Conservation (phyloP, 164 flowering plant species). For the Piper betle region DNA sequence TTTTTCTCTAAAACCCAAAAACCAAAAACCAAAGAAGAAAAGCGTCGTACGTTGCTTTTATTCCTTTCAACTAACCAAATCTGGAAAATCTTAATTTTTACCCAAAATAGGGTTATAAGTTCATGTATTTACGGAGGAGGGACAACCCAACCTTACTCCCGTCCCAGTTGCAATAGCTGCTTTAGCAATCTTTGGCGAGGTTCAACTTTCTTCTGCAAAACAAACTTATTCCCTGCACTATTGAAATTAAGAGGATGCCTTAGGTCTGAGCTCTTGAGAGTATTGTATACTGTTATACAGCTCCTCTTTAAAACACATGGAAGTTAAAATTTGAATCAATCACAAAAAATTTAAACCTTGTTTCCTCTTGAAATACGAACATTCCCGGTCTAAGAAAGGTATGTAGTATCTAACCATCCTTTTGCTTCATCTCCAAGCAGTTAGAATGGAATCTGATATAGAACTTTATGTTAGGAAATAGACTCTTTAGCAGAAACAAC, state of each 20-base stretch:
- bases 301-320: background rate
- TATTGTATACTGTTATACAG: background rate
- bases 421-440: conserved; percentile 98
- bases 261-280: background rate
- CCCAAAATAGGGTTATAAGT: no score
- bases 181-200: conserved; percentile 67
- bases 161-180: conserved; percentile 49
- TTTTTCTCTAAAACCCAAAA: no score
- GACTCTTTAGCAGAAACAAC: no score
- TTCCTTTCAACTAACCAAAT: no score
- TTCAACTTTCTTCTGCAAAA: conserved; percentile 78
- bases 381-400: conserved; percentile 73
- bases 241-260: conserved; percentile 4
- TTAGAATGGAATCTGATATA: conserved; percentile 92
- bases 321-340: background rate
- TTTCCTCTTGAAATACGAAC: conserved; percentile 91
- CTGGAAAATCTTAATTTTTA: no score
- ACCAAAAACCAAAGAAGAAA: no score
- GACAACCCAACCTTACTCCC: conserved; percentile 44
- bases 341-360: conserved; percentile 37
- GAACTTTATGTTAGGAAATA: no score
- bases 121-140: no score
- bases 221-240: conserved; percentile 99
- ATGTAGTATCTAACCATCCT: conserved; percentile 95
- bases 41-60: no score